phyloP scores from a whole-genome alignment of 805 yeast genomes.

The Suhomyces faveliae region DNA sequence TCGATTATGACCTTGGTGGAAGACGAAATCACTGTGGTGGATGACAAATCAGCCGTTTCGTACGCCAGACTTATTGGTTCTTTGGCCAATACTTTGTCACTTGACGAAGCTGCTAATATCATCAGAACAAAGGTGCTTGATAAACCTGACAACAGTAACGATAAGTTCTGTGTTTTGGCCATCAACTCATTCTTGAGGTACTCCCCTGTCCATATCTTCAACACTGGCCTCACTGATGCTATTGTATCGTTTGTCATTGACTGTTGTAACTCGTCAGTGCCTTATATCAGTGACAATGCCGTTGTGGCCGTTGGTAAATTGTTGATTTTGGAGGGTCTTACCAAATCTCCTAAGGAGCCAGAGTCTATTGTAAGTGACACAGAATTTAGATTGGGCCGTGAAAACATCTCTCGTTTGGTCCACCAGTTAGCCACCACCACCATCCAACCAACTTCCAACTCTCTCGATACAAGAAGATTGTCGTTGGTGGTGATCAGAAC shows the following conservation, averaged over 20 bases:
- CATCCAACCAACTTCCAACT: conserved; percentile 55
- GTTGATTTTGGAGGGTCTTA: conserved; percentile 51
- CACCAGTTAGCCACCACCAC: conserved; percentile 49
- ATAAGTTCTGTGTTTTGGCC: conserved; percentile 63
- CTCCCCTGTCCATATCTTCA: conserved; percentile 64
- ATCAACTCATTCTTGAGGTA: conserved; percentile 78
- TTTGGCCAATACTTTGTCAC: conserved; percentile 61
- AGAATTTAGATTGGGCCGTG: conserved; percentile 43
- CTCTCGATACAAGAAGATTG: conserved; percentile 77
- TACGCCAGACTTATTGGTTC: conserved; percentile 81
- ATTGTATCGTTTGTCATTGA: conserved; percentile 48
- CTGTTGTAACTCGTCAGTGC: conserved; percentile 41
- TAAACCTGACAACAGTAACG: conserved; percentile 39
- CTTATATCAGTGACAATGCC: conserved; percentile 71
- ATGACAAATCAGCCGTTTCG: conserved; percentile 66
- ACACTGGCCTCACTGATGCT: conserved; percentile 48
- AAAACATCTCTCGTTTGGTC: conserved; percentile 43
- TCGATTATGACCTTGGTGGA: conserved; percentile 72
- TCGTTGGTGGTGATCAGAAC: conserved; percentile 76
- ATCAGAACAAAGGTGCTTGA: conserved; percentile 58
- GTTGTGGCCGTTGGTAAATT: conserved; percentile 80
- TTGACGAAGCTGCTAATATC: conserved; percentile 62
- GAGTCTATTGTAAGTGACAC: conserved; percentile 10
- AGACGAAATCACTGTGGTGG: conserved; percentile 53
- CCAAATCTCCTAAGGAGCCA: conserved; percentile 23